These are phyloP conservation scores for Erythrophleum ivorense DNA, from an alignment of 331 rosid genomes.

Conservation along the genomic window DNA sequence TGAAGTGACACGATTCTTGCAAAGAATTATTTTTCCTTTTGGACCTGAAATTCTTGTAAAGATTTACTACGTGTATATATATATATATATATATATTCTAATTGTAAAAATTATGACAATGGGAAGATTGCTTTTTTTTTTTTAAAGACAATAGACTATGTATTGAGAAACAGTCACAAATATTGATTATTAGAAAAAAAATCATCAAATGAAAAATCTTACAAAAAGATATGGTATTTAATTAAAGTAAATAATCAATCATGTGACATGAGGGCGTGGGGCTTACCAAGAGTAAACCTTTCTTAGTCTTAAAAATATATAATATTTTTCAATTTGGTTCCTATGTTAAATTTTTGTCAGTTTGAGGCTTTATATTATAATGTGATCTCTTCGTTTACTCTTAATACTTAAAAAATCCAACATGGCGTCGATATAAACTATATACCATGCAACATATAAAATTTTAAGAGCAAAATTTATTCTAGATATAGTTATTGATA, in stretches of 20 bases:
- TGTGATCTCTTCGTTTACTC: neutral
- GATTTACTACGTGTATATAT: no score
- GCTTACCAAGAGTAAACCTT: neutral
- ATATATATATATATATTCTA: no score
- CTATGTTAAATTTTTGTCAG: neutral
- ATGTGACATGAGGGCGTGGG: neutral
- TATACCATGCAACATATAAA: no score
- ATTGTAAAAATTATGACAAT: no score
- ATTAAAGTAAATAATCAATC: neutral
- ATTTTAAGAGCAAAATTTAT: neutral
- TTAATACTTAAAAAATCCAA: neutral
- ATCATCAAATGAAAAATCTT: neutral
- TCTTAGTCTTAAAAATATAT: neutral
- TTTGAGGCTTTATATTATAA: neutral
- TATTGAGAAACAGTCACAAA: neutral
- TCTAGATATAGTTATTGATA: neutral
- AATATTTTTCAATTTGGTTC: neutral
- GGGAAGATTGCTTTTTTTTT: no score
- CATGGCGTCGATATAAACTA: no score
- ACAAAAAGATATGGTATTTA: neutral
- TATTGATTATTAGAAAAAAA: neutral
- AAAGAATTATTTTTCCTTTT: no score
- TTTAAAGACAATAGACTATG: neutral
- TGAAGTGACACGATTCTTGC: neutral
- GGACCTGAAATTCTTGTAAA: no score